Percentiles rank a stretch among this genome's conserved stretches.
Conservation (phyloP, 1,284 basidiomycete species). For the Fistulina hepatica region DNA sequence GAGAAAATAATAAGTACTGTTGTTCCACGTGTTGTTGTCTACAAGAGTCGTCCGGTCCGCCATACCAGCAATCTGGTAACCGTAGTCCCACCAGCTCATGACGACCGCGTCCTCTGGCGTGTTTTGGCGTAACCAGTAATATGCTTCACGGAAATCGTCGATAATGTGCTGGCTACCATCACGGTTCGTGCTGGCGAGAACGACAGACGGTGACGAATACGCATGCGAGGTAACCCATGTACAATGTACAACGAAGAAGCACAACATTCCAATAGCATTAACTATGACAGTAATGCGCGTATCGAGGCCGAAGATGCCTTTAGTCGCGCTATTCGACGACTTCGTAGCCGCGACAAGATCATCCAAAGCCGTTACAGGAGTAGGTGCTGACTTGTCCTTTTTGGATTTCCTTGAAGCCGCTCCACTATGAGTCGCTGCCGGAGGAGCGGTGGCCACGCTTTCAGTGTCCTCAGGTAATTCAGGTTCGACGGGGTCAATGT, state of each 20-base stretch:
- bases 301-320: conserved; percentile 72
- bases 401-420: conserved; percentile 40
- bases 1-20: conserved; percentile 52
- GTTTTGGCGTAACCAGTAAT: conserved; percentile 98
- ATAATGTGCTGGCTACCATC: conserved; percentile 94
- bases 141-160: conserved; percentile 99
- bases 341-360: conserved; percentile 35
- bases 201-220: conserved; percentile 97
- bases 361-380: conserved; percentile 24
- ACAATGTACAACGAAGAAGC: conserved; percentile 91
- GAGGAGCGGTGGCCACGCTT: conserved; percentile 19
- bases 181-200: conserved; percentile 69
- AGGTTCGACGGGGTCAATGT: conserved; percentile 52
- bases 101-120: conserved; percentile 87
- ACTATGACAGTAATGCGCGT: conserved; percentile 69
- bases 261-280: conserved; percentile 71
- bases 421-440: conserved; percentile 21
- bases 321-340: conserved; percentile 23
- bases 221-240: conserved; percentile 94
- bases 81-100: conserved; percentile 99
- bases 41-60: conserved; percentile 95
- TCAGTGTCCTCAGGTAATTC: conserved; percentile 21
- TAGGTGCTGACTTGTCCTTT: conserved; percentile 43
- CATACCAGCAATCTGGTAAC: conserved; percentile 99
- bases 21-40: conserved; percentile 99